Base-by-base conservation (phyloP, 2,329 filamentous ascomycete species). In the Nothopassalora personata region DNA sequence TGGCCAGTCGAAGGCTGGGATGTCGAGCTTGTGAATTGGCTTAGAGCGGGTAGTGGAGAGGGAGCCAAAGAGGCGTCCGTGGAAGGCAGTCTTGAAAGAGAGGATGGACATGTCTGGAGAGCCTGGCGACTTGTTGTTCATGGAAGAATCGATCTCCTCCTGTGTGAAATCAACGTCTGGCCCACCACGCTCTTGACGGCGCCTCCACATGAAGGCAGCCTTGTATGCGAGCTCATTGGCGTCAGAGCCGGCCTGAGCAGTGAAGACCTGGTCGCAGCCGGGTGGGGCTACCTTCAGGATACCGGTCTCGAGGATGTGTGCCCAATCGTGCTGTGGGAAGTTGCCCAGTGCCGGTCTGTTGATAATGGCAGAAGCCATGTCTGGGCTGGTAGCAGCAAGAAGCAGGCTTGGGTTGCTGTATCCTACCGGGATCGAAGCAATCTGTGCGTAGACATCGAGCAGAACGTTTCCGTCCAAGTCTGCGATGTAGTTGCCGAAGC, bases 141-240 rank as follows among this genome's bases (percentile, higher is more conserved):
- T 96, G 70, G 84, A 80, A 9, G 85, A 86, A 50, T 79, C 73
- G 60, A 92, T 80, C 75, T 96, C 92, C 70, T 89, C 85, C 54
- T 85, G 77, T 34, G 88, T 89, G 79, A 96, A 96, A 59, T 93
- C 89, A 57, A 87, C 88, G 39, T 87, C 75, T 49, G 84, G 79
- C 7, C 90, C 90, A 66, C 91, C 91, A 62, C 92, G 89, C 76
- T 94, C 85, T 64, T 86, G 82, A 75, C 91, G 89, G 52, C 89
- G 86, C 71, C 88, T 87, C 83, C 88, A 95, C 87, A 96, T 96
- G 79, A 96, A 96, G 53, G 92, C 91, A 8, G 91, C 91, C 79
- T 96, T 96, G 84, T 91, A 96, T 47, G 92, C 92, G 34, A 90
- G 89, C 79, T 96, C 92, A 78, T 96, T 96, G 76, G 91, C 91